A percentile compares a stretch with the other conserved stretches of the same genome.
Conservation (phyloP, 2,329 filamentous ascomycete genomes). For the Bipolaris oryzae region DNA sequence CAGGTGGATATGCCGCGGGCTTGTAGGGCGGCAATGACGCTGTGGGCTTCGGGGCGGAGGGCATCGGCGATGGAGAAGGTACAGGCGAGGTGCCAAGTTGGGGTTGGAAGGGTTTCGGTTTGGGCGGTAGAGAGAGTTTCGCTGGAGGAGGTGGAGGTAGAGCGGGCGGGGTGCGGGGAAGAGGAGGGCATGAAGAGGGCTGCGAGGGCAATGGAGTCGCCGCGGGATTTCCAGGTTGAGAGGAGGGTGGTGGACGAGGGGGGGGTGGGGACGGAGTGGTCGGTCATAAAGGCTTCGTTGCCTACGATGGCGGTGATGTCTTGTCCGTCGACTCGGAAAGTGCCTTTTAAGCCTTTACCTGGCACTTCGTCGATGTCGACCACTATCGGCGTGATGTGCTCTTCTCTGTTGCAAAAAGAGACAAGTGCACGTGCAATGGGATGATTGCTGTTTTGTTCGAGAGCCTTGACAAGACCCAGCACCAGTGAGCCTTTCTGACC, state of each 20-base stretch:
- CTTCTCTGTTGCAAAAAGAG: conserved; percentile 60
- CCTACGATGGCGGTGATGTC: conserved; percentile 64
- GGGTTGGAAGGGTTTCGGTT: neutral
- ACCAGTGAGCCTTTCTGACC: conserved; percentile 46
- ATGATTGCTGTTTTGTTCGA: conserved; percentile 76
- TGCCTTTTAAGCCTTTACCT: conserved; percentile 72
- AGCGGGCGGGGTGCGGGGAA: neutral
- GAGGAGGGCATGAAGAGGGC: conserved; percentile 28
- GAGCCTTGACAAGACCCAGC: conserved; percentile 62
- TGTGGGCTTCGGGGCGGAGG: conserved; percentile 72
- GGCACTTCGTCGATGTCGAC: conserved; percentile 67
- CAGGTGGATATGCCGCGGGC: conserved; percentile 74
- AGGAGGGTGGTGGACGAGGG: conserved; percentile 28
- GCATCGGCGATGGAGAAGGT: conserved; percentile 81
- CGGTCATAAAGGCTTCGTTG: conserved; percentile 71
- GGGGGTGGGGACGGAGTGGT: conserved; percentile 42
- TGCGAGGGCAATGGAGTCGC: conserved; percentile 51
- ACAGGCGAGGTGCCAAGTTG: conserved; percentile 59
- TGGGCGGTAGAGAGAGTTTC: conserved; percentile 1
- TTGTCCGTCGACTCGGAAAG: conserved; percentile 48
- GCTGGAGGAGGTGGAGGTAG: neutral
- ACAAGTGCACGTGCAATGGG: conserved; percentile 75
- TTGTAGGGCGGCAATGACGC: conserved; percentile 69
- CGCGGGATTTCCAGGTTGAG: conserved; percentile 50
- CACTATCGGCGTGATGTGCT: conserved; percentile 23